phyloP scores from a whole-genome alignment of 2,329 filamentous ascomycete genomes.

The Aspergillus chevalieri region DNA sequence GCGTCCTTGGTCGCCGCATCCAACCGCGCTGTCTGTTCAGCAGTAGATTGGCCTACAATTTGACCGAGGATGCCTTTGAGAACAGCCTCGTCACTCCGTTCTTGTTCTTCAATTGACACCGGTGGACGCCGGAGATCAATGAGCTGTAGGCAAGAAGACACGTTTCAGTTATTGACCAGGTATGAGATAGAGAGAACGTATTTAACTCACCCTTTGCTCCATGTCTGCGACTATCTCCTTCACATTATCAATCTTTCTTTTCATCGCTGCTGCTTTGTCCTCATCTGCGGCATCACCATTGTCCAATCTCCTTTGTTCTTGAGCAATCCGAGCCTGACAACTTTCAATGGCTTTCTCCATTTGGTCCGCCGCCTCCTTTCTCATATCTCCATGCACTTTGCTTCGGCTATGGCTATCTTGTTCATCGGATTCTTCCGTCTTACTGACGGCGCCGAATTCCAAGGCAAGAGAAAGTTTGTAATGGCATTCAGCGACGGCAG shows the following conservation, averaged over 20 bases:
- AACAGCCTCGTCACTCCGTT: conserved; percentile 34
- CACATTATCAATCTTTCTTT: conserved; percentile 50
- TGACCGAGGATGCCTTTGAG: conserved; percentile 54
- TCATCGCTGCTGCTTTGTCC: conserved; percentile 33
- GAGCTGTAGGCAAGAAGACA: conserved; percentile 33
- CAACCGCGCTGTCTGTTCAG: conserved; percentile 48
- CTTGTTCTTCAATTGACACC: conserved; percentile 38
- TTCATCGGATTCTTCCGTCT: conserved; percentile 20
- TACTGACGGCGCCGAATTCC: conserved; percentile 79
- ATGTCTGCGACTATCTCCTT: conserved; percentile 58
- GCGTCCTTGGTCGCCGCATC: conserved; percentile 51
- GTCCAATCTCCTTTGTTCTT: conserved; percentile 46
- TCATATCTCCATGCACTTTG: conserved; percentile 48
- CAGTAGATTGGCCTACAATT: conserved; percentile 50
- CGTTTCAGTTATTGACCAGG: conserved; percentile 6
- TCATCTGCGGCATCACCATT: conserved; percentile 34
- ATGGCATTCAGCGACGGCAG: conserved; percentile 86
- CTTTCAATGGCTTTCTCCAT: conserved; percentile 58
- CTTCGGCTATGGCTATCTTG: conserved; percentile 36
- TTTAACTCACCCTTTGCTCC: conserved; percentile 47
- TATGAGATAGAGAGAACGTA: conserved; percentile 4
- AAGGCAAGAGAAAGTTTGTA: conserved; percentile 93
- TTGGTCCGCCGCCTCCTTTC: conserved; percentile 52
- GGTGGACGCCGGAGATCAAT: conserved; percentile 53
- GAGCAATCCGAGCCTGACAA: conserved; percentile 49